Evolutionary conservation across 1,284 basidiomycete species (phyloP), one percentile per base, ranked within the genome.

Genomic region (Leccinum fallax): DNA sequence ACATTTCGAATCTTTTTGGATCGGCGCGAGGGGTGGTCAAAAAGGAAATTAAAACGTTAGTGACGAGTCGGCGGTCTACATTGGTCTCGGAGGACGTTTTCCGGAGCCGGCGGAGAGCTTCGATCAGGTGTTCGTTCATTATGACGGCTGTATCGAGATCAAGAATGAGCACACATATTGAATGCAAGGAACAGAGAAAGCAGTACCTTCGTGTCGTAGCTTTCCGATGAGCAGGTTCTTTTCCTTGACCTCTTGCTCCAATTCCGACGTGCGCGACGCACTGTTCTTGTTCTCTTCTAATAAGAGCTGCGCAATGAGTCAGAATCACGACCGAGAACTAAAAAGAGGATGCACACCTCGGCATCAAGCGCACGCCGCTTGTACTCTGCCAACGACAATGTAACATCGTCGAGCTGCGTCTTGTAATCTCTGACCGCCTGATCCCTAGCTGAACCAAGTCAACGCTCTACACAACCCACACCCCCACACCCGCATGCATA

Each of bases 61-160:
- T 97, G 34, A 99, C 94, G 2, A 99, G 86, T 13, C 95, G 88
- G 61, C 93, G 83, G 74, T 99, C 97, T 19, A 99, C 97, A 64
- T 93, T 97, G 57, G 86, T 90, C 63, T 94, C 93, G 2, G 92
- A 87, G 2, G 93, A 90, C 63, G 90, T 93, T 66, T 89, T 90
- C 40, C 95, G 87, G 53, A 99, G 81, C 24, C 97, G 87, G 15
- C 96, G 90, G n/a, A 99, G 84, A 0, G 97, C 96, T 76, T 98
- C 96, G 67, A 95, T 98, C 8, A 99, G 83, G 71, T 99, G 97
- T 73, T 99, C 97, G 71, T 99, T 98, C 72, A 97, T 89, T 61
- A 98, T 95, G 9, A 97, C 94, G 55, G 91, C 95, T 96, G 66
- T 21, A 24, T 13, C 10, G 43, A 46, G 34, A 52, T 34, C 4